phyloP scores from a whole-genome alignment of 208 protist genomes.

The Crithidia acanthocephali region DNA sequence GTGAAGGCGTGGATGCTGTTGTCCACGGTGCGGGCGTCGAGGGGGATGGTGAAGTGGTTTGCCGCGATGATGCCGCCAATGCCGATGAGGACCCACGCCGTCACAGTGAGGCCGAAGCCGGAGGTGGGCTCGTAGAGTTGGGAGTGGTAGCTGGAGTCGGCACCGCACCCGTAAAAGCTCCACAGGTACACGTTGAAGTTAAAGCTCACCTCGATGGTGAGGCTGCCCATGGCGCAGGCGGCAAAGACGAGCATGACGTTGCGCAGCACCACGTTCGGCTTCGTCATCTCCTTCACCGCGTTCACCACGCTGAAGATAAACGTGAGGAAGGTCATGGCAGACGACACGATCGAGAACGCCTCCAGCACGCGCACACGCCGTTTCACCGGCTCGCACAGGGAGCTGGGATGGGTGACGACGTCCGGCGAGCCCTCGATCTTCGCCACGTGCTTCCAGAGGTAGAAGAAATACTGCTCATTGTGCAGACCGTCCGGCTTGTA shows the following conservation, averaged over 20 bases:
- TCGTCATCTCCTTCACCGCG: slow-evolving; percentile 16
- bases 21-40: slow-evolving; percentile 62
- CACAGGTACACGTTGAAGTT: slow-evolving; percentile 79
- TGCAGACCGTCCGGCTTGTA: slow-evolving; percentile 40
- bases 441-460: slow-evolving; percentile 52
- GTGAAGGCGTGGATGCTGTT: slow-evolving; percentile 46
- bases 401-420: slow-evolving; percentile 30
- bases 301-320: slow-evolving; percentile 48
- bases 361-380: slow-evolving; percentile 53
- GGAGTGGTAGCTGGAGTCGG: slow-evolving; percentile 61
- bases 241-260: slow-evolving; percentile 39
- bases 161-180: slow-evolving; percentile 61
- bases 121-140: slow-evolving; percentile 69
- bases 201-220: slow-evolving; percentile 57
- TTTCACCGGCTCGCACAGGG: slow-evolving; percentile 45
- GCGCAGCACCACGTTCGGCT: slow-evolving; percentile 30
- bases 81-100: slow-evolving; percentile 62
- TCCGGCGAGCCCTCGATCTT: slow-evolving; percentile 34
- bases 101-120: slow-evolving; percentile 66
- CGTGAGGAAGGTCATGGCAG: slow-evolving; percentile 38
- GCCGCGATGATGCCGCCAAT: slow-evolving; percentile 53
- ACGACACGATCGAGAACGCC: slow-evolving; percentile 51
- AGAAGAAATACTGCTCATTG: slow-evolving; percentile 44
- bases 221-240: slow-evolving; percentile 36
- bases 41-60: slow-evolving; percentile 51